phyloP scores from a whole-genome alignment of 1,139 yeast species.

The Blastobotrys proliferans region DNA sequence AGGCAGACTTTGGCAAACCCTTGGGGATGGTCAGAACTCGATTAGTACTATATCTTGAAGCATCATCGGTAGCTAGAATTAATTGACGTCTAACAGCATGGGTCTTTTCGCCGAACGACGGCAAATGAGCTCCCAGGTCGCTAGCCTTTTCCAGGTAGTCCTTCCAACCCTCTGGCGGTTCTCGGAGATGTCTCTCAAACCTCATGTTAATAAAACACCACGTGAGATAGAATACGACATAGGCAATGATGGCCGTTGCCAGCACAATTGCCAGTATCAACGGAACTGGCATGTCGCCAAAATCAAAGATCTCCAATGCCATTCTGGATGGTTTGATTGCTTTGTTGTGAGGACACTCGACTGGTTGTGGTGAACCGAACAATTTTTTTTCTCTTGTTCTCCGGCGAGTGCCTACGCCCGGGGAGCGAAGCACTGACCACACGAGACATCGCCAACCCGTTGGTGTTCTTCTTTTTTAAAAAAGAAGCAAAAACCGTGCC shows the following conservation, averaged over 20 bases:
- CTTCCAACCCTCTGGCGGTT: constrained; percentile 31
- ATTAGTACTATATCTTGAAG: constrained; percentile 39
- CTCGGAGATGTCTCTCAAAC: constrained; percentile 23
- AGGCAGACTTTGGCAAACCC: constrained; percentile 18
- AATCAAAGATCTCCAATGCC: no score
- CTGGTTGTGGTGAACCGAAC: no score
- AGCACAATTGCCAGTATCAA: no score
- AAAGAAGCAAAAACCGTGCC: no score
- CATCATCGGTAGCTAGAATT: constrained; percentile 46
- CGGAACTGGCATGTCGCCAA: no score
- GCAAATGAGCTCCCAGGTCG: constrained; percentile 28
- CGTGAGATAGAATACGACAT: constrained; percentile 13
- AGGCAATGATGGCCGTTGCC: constrained; percentile 10
- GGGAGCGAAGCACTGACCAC: no score
- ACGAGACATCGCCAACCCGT: no score
- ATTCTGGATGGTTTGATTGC: no score
- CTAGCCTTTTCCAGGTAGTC: constrained; percentile 28
- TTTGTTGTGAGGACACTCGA: no score
- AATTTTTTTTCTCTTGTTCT: no score
- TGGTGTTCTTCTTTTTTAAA: no score
- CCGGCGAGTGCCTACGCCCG: no score
- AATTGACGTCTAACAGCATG: constrained; percentile 50
- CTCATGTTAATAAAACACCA: constrained; percentile 14
- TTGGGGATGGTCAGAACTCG: constrained; percentile 20
- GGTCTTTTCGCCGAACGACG: constrained; percentile 26